These are phyloP conservation scores for Kalanchoe fedtschenkoi DNA, from an alignment of 164 flowering plant genomes.

Conservation along the genomic window DNA sequence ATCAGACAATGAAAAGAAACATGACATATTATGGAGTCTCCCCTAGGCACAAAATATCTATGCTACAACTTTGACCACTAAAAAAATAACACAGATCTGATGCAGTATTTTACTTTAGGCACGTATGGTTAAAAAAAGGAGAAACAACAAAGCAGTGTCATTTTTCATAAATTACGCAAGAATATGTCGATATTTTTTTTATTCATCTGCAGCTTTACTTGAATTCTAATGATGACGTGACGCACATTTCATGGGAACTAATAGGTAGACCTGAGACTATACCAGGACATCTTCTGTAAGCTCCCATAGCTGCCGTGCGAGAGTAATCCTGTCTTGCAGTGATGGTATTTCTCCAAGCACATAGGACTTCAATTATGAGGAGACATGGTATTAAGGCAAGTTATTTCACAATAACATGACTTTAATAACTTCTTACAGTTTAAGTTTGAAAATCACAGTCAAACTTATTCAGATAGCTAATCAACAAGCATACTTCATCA, in stretches of 20 bases:
- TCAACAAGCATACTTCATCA: background rate
- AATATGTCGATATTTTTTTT: too few relatives aligned
- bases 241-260: too few relatives aligned
- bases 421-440: background rate
- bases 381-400: background rate
- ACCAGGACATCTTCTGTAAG: constrained; percentile 90
- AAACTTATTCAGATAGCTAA: background rate
- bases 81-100: background rate
- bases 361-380: constrained; percentile 54
- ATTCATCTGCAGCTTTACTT: too few relatives aligned
- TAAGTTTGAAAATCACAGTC: background rate
- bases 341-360: constrained; percentile 98
- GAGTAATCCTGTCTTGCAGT: constrained; percentile 66
- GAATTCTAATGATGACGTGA: too few relatives aligned
- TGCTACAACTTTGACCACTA: too few relatives aligned
- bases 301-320: constrained; percentile 95
- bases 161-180: too few relatives aligned
- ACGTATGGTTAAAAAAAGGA: constrained; percentile 3
- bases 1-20: too few relatives aligned
- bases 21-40: background rate
- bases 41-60: background rate
- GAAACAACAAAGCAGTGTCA: background rate
- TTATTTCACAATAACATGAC: background rate
- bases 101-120: background rate
- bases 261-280: constrained; percentile 15